Evolutionary conservation across 1,139 yeast genomes (phyloP).

Genomic region (Sugiyamaella castrensis): DNA sequence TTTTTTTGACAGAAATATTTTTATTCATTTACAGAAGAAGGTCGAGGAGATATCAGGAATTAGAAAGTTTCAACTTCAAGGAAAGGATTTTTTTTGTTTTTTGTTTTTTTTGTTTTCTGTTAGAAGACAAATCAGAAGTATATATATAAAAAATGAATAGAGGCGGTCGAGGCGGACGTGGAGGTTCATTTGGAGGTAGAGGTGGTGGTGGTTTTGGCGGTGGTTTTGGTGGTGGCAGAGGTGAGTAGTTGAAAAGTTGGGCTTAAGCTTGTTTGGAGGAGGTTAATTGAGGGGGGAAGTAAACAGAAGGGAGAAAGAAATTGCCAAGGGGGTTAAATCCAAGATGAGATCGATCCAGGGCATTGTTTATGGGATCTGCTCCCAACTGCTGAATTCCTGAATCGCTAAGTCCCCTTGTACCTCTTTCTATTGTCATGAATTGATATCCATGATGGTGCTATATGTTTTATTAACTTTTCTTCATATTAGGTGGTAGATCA

Average conservation of each 20-base stretch:
- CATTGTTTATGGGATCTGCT: too few species aligned
- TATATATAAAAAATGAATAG: constrained; percentile 26
- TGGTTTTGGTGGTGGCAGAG: constrained; percentile 15
- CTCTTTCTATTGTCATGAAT: constrained; percentile 39
- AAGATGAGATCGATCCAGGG: background rate
- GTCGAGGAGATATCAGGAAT: too few species aligned
- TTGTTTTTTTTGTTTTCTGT: background rate
- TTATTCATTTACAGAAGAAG: background rate
- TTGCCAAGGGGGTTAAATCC: background rate
- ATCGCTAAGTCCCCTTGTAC: too few species aligned
- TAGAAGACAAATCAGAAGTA: background rate
- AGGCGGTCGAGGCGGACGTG: constrained; percentile 46
- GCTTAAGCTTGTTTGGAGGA: too few species aligned
- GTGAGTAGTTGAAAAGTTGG: too few species aligned
- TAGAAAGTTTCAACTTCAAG: too few species aligned
- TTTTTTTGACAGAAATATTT: too few species aligned
- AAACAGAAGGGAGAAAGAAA: constrained; percentile 30
- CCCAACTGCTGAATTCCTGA: too few species aligned
- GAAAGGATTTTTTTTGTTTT: background rate
- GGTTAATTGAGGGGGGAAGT: constrained; percentile 29
- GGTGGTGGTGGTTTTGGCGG: constrained; percentile 29
- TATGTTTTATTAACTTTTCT: background rate
- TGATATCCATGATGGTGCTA: too few species aligned
- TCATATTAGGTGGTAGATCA: constrained; percentile 42
- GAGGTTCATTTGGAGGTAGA: constrained; percentile 38